Evolutionary conservation across 148 eudicot species (phyloP).

Genomic region (Cornus controversa): DNA sequence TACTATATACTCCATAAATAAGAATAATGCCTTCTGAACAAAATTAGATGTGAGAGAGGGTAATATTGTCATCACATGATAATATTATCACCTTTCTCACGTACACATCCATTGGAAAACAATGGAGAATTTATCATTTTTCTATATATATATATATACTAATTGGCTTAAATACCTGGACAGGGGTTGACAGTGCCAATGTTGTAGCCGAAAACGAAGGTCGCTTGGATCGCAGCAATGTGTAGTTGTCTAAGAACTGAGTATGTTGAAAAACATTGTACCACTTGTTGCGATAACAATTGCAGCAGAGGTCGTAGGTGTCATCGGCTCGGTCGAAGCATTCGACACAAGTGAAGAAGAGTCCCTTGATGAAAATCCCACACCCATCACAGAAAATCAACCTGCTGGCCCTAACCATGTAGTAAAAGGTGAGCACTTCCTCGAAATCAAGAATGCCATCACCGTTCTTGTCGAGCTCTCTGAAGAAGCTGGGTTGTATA

Average conservation of each 20-base stretch:
- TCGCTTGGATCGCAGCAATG: conserved; percentile 14
- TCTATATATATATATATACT: background rate
- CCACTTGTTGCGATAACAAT: background rate
- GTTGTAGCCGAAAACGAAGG: no score
- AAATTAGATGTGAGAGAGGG: no score
- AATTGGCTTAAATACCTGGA: no score
- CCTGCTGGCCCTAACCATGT: conserved; percentile 23
- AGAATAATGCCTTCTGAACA: no score
- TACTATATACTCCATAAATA: no score
- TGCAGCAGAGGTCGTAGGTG: conserved; percentile 7
- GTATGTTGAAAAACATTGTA: background rate
- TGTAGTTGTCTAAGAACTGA: conserved; percentile 26
- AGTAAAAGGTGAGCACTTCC: conserved; percentile 23
- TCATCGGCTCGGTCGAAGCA: conserved; percentile 6
- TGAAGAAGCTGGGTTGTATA: background rate
- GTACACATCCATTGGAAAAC: no score
- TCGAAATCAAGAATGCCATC: conserved; percentile 14
- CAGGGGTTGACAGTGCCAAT: no score
- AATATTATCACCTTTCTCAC: no score
- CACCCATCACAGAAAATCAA: conserved; percentile 17
- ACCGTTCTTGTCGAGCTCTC: conserved; percentile 2
- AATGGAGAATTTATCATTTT: no score
- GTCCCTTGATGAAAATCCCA: background rate
- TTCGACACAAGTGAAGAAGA: conserved; percentile 18
- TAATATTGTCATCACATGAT: no score